Conservation (phyloP, 192 early-diverging fungal species). For the Entomortierella beljakovae region DNA sequence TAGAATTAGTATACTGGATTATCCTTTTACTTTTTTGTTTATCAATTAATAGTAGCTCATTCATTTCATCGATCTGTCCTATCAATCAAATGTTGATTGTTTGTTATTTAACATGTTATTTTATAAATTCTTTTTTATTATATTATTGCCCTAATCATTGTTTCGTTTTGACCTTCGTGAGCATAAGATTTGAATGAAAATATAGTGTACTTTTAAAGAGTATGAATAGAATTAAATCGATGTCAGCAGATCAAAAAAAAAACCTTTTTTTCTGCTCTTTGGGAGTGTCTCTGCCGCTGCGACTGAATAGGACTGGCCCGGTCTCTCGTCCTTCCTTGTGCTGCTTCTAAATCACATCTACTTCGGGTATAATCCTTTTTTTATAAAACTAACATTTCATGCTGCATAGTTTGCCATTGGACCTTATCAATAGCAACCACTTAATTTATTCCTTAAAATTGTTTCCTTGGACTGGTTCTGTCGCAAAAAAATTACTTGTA, state of each 20-base stretch:
- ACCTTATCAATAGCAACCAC: neutral
- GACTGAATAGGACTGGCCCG: neutral
- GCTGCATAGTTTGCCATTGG: neutral
- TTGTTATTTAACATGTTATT: too few relatives aligned
- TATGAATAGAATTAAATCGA: neutral
- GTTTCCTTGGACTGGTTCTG: too few relatives aligned
- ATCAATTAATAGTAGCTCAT: too few relatives aligned
- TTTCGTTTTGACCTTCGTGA: neutral
- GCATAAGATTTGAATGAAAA: neutral
- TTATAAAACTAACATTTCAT: neutral
- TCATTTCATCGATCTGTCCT: too few relatives aligned
- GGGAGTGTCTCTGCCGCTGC: neutral
- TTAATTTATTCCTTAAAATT: too few relatives aligned
- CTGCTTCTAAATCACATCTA: neutral
- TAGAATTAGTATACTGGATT: too few relatives aligned
- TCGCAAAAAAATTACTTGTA: too few relatives aligned
- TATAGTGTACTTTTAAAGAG: neutral
- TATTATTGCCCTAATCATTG: neutral
- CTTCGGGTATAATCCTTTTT: neutral
- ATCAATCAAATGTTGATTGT: too few relatives aligned
- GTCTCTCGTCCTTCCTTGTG: neutral
- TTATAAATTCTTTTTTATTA: too few relatives aligned
- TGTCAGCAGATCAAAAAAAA: conserved; percentile 3
- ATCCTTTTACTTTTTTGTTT: too few relatives aligned
- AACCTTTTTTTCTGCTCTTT: neutral